Base-by-base conservation (phyloP, 805 yeast species). In the Candida piceae region DNA sequence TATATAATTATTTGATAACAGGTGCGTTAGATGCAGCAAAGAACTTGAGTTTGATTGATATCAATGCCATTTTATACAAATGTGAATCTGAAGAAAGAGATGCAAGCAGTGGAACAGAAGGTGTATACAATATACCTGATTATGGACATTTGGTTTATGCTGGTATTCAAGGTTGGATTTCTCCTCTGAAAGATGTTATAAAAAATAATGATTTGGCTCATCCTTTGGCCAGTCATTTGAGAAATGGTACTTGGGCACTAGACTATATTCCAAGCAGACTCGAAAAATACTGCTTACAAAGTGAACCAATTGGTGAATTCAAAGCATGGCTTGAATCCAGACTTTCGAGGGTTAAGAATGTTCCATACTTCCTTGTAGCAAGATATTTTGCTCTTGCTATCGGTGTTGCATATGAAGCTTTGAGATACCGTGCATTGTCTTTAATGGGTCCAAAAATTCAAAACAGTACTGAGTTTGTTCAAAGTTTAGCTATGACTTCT, bases 91-190 rank as follows among this genome's bases (percentile, higher is more conserved):
- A 90, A 60, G 98, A 90, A 59, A 66, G 87, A 16, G 96, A 89
- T 54, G 73, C 78, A 10, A 76, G 89, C 46, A 71, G 62, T 16
- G 95, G 95, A 5, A 49, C 58, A 7, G 80, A 72, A 31, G 96
- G 96, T 8, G 74, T 74, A 0, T 90, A 93, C 60, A 57, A 62
- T 33, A 69, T 90, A 32, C 97, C 97, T 1, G 67, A 71, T 21
- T 65, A 72, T 57, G 97, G 97, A 0, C 65, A 66, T 12, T 64
- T 89, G 31, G 82, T 78, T 0, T 90, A 86, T 59, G 89, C 96
- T 28, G 98, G 98, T 9, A 64, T 93, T 16, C 94, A 87, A 58
- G 97, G 98, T 1, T 90, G 96, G 95, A 74, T 79, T 31, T 68
- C 86, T 0, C 80, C 78, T 1, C 60, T 90, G 46, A 70, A 75